phyloP scores from a whole-genome alignment of 148 eudicot species.

The Rhododendron griersonianum region DNA sequence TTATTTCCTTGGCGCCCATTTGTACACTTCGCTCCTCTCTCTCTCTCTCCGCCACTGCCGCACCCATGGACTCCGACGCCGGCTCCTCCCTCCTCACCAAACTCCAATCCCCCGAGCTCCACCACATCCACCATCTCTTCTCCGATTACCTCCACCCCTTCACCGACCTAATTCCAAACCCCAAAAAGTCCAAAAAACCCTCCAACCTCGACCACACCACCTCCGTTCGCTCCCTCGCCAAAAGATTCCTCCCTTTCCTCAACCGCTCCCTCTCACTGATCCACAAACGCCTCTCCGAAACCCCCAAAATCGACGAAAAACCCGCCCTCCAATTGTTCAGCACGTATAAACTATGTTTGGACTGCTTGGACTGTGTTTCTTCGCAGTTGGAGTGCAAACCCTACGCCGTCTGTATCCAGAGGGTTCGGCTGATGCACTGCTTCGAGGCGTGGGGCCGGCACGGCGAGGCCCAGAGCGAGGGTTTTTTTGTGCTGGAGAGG shows the following conservation, averaged over 20 bases:
- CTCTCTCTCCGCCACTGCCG: background rate
- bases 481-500: conserved; percentile 43
- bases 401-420: conserved; percentile 46
- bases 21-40: background rate
- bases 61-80: conserved; percentile 37
- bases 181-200: conserved; percentile 31
- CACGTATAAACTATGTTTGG: conserved; percentile 43
- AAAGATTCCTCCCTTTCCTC: conserved; percentile 46
- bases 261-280: conserved; percentile 40
- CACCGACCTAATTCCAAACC: conserved; percentile 12
- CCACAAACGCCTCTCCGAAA: conserved; percentile 59
- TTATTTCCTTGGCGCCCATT: conserved; percentile 16
- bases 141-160: conserved; percentile 42
- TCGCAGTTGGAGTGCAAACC: conserved; percentile 51
- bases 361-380: conserved; percentile 39
- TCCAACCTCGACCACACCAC: conserved; percentile 22
- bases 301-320: conserved; percentile 34
- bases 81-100: conserved; percentile 41
- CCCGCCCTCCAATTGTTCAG: conserved; percentile 29
- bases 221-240: conserved; percentile 52
- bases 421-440: conserved; percentile 54
- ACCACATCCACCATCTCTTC: conserved; percentile 31
- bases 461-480: conserved; percentile 49
- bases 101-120: conserved; percentile 45
- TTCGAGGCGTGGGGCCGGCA: conserved; percentile 51